phyloP scores from a whole-genome alignment of 1,284 basidiomycete genomes.

The Rhodotorula sp. region DNA sequence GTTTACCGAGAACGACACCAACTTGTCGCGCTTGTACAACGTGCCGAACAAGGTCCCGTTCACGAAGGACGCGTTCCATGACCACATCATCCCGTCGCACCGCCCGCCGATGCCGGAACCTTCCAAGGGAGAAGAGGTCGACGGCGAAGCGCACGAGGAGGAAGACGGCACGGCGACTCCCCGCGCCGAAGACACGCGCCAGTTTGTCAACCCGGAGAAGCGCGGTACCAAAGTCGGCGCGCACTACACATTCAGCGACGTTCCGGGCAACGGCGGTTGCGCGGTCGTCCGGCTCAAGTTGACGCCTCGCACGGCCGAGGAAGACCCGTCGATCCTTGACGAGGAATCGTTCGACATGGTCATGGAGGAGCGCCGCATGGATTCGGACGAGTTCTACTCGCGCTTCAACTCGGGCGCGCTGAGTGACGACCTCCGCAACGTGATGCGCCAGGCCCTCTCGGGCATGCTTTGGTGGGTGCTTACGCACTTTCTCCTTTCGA shows the following conservation, averaged over 20 bases:
- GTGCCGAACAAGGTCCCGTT: constrained; percentile 78
- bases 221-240: constrained; percentile 89
- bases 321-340: constrained; percentile 78
- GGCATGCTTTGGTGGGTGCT: constrained; percentile 86
- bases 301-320: constrained; percentile 70
- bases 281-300: constrained; percentile 93
- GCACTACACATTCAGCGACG: constrained; percentile 82
- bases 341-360: constrained; percentile 86
- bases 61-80: constrained; percentile 98
- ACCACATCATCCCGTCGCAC: constrained; percentile 86
- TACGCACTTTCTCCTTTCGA: neutral
- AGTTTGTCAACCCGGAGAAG: constrained; percentile 82
- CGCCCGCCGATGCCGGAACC: constrained; percentile 58
- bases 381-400: constrained; percentile 94
- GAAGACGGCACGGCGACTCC: constrained; percentile 25
- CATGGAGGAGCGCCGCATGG: constrained; percentile 82
- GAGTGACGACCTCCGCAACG: constrained; percentile 87
- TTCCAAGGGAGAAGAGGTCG: constrained; percentile 19
- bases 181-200: constrained; percentile 45
- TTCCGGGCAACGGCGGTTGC: constrained; percentile 88
- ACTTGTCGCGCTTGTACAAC: constrained; percentile 85
- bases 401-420: constrained; percentile 75
- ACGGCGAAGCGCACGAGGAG: constrained; percentile 44
- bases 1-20: constrained; percentile 97
- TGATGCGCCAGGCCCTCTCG: constrained; percentile 93